Evolutionary conservation across 768 basidiomycete species (phyloP).

Genomic region (Floccularia luteovirens): DNA sequence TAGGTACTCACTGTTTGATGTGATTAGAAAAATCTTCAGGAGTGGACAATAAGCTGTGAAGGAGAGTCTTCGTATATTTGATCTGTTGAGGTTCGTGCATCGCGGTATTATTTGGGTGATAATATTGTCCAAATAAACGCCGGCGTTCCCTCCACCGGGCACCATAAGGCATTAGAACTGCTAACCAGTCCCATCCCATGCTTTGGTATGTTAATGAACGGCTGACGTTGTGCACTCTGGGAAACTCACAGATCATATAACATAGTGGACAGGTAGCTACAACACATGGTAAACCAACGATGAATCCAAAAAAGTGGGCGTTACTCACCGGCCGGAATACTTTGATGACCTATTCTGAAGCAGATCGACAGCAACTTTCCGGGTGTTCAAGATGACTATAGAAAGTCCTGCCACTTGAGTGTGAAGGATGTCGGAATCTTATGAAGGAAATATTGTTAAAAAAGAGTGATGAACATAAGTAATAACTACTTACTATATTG

Average conservation of each 20-base stretch:
- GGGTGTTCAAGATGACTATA: constrained; percentile 24
- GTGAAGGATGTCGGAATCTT: constrained; percentile 22
- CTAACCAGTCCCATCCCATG: constrained; percentile 16
- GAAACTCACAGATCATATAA: constrained; percentile 14
- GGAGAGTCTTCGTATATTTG: constrained; percentile 9
- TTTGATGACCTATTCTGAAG: constrained; percentile 32
- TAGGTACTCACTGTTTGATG: constrained; percentile 11
- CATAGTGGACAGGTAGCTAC: constrained; percentile 14
- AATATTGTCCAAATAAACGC: constrained; percentile 11
- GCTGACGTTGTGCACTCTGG: too few species aligned
- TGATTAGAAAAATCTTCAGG: constrained; percentile 10
- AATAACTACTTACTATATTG: constrained; percentile 27
- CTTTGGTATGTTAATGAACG: too few species aligned
- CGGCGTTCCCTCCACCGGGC: constrained; percentile 12
- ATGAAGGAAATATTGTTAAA: constrained; percentile 3
- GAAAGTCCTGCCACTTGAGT: constrained; percentile 15
- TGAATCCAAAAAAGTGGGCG: background rate
- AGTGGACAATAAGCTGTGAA: constrained; percentile 10
- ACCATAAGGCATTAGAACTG: constrained; percentile 13
- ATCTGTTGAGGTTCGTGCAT: constrained; percentile 11
- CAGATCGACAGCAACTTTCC: constrained; percentile 28
- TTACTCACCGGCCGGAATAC: constrained; percentile 27
- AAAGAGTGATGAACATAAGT: too few species aligned
- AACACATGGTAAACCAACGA: background rate
- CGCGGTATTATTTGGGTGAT: constrained; percentile 9